A percentile compares a stretch with the other conserved stretches of the same genome.
These are phyloP conservation scores for Phytophthora meadii DNA, from an alignment of 352 stramenopile genomes.

Conservation along the genomic window DNA sequence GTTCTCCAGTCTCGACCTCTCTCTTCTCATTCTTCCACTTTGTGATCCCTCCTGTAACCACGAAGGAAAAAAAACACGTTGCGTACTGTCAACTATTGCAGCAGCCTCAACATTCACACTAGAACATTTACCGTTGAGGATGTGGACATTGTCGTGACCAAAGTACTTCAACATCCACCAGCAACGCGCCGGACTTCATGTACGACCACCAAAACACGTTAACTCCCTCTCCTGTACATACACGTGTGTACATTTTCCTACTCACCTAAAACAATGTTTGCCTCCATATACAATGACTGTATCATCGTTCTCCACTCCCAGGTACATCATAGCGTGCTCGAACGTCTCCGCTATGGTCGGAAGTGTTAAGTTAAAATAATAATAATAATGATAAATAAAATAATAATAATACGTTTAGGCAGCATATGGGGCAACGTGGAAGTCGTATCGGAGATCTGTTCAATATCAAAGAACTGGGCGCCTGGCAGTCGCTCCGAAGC, in stretches of 20 bases:
- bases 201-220: too few relatives aligned
- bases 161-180: slow-evolving; percentile 94
- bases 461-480: slow-evolving; percentile 94
- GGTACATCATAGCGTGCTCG: slow-evolving; percentile 61
- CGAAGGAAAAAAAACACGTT: background rate
- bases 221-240: too few relatives aligned
- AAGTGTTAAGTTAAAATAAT: too few relatives aligned
- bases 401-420: slow-evolving; percentile 42
- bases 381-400: too few relatives aligned
- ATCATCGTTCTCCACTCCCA: slow-evolving; percentile 77
- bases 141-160: slow-evolving; percentile 86
- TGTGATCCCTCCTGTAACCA: slow-evolving; percentile 51
- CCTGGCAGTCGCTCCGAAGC: slow-evolving; percentile 68
- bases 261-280: slow-evolving; percentile 81
- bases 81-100: too few relatives aligned
- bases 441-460: slow-evolving; percentile 75
- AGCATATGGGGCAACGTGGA: slow-evolving; percentile 90
- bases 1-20: slow-evolving; percentile 44
- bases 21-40: slow-evolving; percentile 79
- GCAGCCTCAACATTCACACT: too few relatives aligned
- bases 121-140: slow-evolving; percentile 76
- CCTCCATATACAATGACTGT: slow-evolving; percentile 86
- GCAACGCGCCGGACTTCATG: slow-evolving; percentile 65
- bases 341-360: slow-evolving; percentile 52
- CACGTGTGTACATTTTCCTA: too few relatives aligned